Percentiles rank a stretch among this genome's conserved stretches.
These are phyloP conservation scores for Xanthoconium separans DNA, from an alignment of 1,284 basidiomycete genomes.

Conservation along the genomic window DNA sequence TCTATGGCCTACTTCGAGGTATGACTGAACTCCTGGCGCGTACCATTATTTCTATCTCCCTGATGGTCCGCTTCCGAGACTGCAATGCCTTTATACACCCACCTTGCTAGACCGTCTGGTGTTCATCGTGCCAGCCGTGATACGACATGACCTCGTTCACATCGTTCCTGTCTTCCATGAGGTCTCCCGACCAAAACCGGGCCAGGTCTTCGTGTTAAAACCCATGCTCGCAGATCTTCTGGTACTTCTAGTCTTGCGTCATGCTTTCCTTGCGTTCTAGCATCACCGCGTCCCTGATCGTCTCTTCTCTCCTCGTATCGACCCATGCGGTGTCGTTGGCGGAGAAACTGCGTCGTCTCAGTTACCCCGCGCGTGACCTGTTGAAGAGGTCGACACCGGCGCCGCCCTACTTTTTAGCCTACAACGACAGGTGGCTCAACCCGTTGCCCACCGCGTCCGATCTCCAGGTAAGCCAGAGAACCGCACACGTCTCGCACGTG, in stretches of 20 bases:
- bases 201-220: conserved; percentile 16
- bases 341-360: conserved; percentile 17
- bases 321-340: conserved; percentile 18
- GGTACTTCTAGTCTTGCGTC: not conserved
- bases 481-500: too few relatives aligned
- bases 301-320: conserved; percentile 11
- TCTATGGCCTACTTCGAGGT: not conserved
- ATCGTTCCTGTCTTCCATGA: conserved; percentile 10
- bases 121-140: not conserved
- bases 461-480: conserved; percentile 34
- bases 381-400: conserved; percentile 35
- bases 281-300: conserved; percentile 5
- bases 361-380: conserved; percentile 35
- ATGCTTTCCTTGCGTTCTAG: conserved; percentile 21
- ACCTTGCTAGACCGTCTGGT: not conserved
- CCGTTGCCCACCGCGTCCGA: conserved; percentile 39
- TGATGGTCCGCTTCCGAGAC: conserved; percentile 5
- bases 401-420: conserved; percentile 43
- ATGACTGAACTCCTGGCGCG: not conserved
- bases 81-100: conserved; percentile 5
- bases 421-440: conserved; percentile 41
- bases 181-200: not conserved
- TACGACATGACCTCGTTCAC: conserved; percentile 1
- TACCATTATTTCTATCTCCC: not conserved
- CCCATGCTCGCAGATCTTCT: not conserved